Percentiles rank a stretch among this genome's conserved stretches.
phyloP scores from a whole-genome alignment of 176 grass and related monocot genomes.

The Pontederia crassipes region DNA sequence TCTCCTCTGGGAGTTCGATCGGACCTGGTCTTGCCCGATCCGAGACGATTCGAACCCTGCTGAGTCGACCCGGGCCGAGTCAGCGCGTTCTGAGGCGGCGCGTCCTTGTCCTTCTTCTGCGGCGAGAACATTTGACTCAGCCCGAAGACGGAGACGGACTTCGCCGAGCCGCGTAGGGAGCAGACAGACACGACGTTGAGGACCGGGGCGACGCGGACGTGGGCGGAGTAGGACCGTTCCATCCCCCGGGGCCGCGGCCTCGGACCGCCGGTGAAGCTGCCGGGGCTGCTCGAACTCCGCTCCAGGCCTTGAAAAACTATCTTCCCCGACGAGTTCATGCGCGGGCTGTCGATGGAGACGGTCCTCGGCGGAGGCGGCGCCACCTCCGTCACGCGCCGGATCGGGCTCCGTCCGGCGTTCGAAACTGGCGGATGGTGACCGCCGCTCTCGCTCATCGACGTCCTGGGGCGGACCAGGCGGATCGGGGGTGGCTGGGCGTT shows the following conservation, averaged over 20 bases:
- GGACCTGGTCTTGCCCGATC: slow-evolving; percentile 15
- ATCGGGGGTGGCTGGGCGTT: slow-evolving; percentile 40
- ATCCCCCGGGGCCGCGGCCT: slow-evolving; percentile 37
- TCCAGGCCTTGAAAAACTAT: slow-evolving; percentile 55
- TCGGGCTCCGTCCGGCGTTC: slow-evolving; percentile 18
- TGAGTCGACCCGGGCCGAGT: slow-evolving; percentile 7
- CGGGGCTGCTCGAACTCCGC: slow-evolving; percentile 58
- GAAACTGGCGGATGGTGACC: slow-evolving; percentile 12
- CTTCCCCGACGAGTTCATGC: slow-evolving; percentile 46
- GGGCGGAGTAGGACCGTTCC: slow-evolving; percentile 55
- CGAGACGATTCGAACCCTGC: not conserved
- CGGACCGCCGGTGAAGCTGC: slow-evolving; percentile 11
- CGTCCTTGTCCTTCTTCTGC: slow-evolving; percentile 34
- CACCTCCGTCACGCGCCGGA: not conserved
- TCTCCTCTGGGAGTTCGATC: not conserved
- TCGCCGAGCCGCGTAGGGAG: slow-evolving; percentile 37
- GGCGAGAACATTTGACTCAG: slow-evolving; percentile 50
- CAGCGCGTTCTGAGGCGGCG: not conserved
- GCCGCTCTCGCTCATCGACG: slow-evolving; percentile 5
- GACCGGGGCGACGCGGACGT: slow-evolving; percentile 55
- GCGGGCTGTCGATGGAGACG: slow-evolving; percentile 39
- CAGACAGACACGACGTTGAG: slow-evolving; percentile 44
- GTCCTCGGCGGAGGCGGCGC: slow-evolving; percentile 6
- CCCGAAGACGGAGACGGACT: slow-evolving; percentile 53
- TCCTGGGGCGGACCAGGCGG: slow-evolving; percentile 10